Conservation (phyloP, 2,329 filamentous ascomycete genomes). For the Fusarium sp. region DNA sequence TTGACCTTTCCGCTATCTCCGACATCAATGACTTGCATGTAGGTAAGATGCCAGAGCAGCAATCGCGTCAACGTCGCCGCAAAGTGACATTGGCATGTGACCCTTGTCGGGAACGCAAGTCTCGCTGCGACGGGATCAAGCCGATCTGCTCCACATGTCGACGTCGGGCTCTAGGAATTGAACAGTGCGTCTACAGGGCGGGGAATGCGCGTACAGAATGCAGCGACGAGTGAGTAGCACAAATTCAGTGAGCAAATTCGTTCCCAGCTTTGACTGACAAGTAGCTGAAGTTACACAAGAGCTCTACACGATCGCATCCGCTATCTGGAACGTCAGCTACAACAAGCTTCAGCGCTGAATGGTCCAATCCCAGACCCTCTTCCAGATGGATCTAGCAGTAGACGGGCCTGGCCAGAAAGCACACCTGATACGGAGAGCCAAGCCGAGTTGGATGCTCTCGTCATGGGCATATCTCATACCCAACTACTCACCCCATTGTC, state of each 20-base stretch:
- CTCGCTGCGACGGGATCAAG: slow-evolving; percentile 2
- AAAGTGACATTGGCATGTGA: background rate
- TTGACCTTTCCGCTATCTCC: background rate
- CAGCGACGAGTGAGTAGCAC: background rate
- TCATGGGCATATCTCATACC: background rate
- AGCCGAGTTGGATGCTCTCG: background rate
- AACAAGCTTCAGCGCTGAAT: background rate
- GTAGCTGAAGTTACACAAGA: background rate
- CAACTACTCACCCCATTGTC: background rate
- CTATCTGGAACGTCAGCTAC: background rate
- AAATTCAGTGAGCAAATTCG: too few species aligned
- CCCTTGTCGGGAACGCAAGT: background rate
- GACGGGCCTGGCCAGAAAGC: background rate
- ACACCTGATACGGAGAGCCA: background rate
- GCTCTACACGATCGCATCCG: background rate
- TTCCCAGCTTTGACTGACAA: background rate
- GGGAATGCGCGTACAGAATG: background rate
- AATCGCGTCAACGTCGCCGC: background rate
- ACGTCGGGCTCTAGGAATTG: background rate
- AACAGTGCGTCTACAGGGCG: background rate
- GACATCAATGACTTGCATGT: background rate
- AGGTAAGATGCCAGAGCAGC: background rate
- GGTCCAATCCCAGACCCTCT: accelerated
- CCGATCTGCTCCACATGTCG: background rate
- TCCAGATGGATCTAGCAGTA: background rate